Evolutionary conservation across 2,329 filamentous ascomycete species (phyloP).

Genomic region (Alternaria sp.): DNA sequence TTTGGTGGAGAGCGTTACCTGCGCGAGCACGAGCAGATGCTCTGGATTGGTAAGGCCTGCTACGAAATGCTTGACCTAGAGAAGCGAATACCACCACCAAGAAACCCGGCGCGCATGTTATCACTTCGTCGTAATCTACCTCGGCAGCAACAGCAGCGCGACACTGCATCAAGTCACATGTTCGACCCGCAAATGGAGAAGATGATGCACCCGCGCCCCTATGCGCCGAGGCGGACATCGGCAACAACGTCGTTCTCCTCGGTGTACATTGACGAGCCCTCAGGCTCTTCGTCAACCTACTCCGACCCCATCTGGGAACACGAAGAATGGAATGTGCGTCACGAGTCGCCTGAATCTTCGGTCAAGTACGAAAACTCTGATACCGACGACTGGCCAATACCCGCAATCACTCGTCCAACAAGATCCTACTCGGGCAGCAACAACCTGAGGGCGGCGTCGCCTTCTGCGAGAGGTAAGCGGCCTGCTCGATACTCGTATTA

Average conservation of each 20-base stretch:
- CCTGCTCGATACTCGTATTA: slow-evolving; percentile 30
- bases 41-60: slow-evolving; percentile 50
- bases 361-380: slow-evolving; percentile 31
- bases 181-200: slow-evolving; percentile 47
- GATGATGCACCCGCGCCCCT: slow-evolving; percentile 48
- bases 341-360: slow-evolving; percentile 30
- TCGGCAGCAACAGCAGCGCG: slow-evolving; percentile 12
- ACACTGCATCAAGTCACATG: slow-evolving; percentile 36
- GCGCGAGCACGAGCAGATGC: slow-evolving; percentile 67
- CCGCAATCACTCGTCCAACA: slow-evolving; percentile 21
- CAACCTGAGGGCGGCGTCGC: slow-evolving; percentile 3
- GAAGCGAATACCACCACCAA: slow-evolving; percentile 36
- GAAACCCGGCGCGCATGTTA: slow-evolving; percentile 41
- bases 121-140: slow-evolving; percentile 26
- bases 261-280: slow-evolving; percentile 41
- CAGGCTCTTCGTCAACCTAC: slow-evolving; percentile 27
- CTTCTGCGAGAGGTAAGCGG: slow-evolving; percentile 27
- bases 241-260: slow-evolving; percentile 45
- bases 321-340: slow-evolving; percentile 31
- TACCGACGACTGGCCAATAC: slow-evolving; percentile 21
- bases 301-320: slow-evolving; percentile 28
- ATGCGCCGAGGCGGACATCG: slow-evolving; percentile 33
- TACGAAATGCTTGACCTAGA: slow-evolving; percentile 48
- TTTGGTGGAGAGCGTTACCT: slow-evolving; percentile 69
- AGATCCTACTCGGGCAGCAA: slow-evolving; percentile 17